Evolutionary conservation across 805 yeast species (phyloP), one percentile per base, ranked within the genome.

Genomic region (Cyberlindnera saturnus): DNA sequence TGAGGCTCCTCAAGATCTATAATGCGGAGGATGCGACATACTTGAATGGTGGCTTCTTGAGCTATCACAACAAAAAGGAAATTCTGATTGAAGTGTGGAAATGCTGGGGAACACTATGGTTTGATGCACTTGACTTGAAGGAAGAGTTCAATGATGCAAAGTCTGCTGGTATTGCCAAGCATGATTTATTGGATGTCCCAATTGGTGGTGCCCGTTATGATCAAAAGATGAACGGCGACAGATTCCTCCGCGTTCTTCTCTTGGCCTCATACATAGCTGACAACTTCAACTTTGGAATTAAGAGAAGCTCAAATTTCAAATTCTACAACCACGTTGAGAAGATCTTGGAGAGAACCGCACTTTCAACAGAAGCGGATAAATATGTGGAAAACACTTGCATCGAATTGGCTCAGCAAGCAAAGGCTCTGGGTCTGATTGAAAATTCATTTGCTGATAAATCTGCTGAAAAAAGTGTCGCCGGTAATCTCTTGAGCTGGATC

Each of bases 31-130:
- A 53, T 34, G 56, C 50, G 36, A 44, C 23, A 5, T 49, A 46
- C 32, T 13, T 53, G 34, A 35, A 59, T 53, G 54, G 51, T 47
- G 45, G 48, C 10, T 54, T 55, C 46, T 38, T 82, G n/a, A 65
- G 69, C 5, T 60, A 73, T 50, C 80, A 78, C 52, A 71, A 77
- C 49, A 68, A 74, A 39, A 72, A 76, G 57, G 91, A 84, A 57
- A 74, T 69, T 36, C 64, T 85, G 39, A 79, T 85, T 35, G 95
- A 86, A 61, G 83, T 81, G 17, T 85, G 90, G 90, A 81, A 81
- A 57, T 80, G 89, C 55, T 84, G 91, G 88, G 95, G 95, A 2
- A 75, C 88, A 0, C 59, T 86, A 34, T 85, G 93, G 91, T 86
- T 77, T 62, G 90, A 85, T 60, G 65, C 66, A 20, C 66, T 85